Evolutionary conservation across 495 filamentous ascomycete genomes (phyloP), one percentile per base, ranked within the genome.

Genomic region (Aspergillus conjunctus): DNA sequence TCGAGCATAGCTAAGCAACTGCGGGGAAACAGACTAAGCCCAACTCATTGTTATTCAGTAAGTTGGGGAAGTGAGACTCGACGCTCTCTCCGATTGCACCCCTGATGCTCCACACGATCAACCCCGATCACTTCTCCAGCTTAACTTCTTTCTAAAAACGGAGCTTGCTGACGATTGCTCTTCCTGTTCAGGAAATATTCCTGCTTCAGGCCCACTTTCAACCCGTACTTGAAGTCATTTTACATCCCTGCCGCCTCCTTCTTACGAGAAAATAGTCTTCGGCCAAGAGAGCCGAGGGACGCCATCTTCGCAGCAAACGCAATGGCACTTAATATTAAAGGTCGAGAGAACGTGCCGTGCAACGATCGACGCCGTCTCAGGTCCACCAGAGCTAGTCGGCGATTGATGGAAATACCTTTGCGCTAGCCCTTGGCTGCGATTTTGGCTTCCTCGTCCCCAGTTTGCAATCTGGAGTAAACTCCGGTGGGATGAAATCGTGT

Each of bases 401-500:
- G 64, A 58, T 59, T 62, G 59, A 63, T 55, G 61, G 61, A 63
- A 63, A 50, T 49, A 26, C 54, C 50, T 18, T 48, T 17, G 44
- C 44, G 44, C 20, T 22, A 48, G 18, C 17, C 17, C 17, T 22
- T 48, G 44, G 44, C 44, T 48, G 44, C 20, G 17, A 22, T 20
- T 48, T 21, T 48, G 44, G 44, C 44, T 18, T 48, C 43, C 43
- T 48, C 18, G 17, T 26, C 56, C 22, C 14, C 33, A 51, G 15
- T 46, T 34, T 20, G n/a, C 41, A 45, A 7, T 30, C 46, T 32
- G 12, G 51, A 9, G 26, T 37, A 63, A 70, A 72, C 48, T 66
- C 72, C 72, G 70, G 70, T 52, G 72, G 72, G 70, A 71, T 68
- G 60, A 56, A 41, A 17, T 44, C 58, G 31, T 58, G 7, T 39